phyloP scores from a whole-genome alignment of 2,329 filamentous ascomycete genomes.

The Chaetomium sp. region DNA sequence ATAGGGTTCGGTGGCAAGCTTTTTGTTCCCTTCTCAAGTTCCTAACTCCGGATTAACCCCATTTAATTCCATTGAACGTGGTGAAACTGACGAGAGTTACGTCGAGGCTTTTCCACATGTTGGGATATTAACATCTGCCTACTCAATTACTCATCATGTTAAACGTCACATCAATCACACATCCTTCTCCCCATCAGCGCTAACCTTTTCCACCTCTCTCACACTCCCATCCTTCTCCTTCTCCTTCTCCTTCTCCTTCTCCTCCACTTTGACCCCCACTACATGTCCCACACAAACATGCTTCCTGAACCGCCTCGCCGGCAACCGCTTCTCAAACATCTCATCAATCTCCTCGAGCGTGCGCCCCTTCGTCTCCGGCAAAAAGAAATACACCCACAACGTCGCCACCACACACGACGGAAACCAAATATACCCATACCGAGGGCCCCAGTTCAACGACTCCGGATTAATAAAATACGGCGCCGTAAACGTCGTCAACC shows the following conservation, averaged over 20 bases:
- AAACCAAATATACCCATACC: constrained; percentile 53
- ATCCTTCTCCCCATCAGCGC: too few species aligned
- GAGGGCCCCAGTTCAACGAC: constrained; percentile 49
- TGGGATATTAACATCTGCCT: too few species aligned
- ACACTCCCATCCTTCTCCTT: neutral
- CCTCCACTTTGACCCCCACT: neutral
- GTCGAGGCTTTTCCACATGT: too few species aligned
- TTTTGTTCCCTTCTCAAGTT: too few species aligned
- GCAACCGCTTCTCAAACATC: constrained; percentile 34
- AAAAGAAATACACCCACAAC: constrained; percentile 41
- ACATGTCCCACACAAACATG: constrained; percentile 26
- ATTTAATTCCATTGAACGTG: too few species aligned
- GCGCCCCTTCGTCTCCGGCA: constrained; percentile 46
- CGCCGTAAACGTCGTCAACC: constrained; percentile 52
- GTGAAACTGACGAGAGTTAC: too few species aligned
- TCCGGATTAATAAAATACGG: constrained; percentile 54
- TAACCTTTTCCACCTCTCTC: too few species aligned
- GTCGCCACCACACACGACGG: constrained; percentile 36
- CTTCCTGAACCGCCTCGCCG: constrained; percentile 35
- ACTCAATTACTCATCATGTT: too few species aligned
- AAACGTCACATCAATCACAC: too few species aligned
- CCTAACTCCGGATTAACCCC: too few species aligned
- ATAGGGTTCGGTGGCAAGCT: too few species aligned
- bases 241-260: neutral
- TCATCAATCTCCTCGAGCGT: constrained; percentile 52